Evolutionary conservation across 2,329 filamentous ascomycete genomes (phyloP).

Genomic region (Periconia digitata): DNA sequence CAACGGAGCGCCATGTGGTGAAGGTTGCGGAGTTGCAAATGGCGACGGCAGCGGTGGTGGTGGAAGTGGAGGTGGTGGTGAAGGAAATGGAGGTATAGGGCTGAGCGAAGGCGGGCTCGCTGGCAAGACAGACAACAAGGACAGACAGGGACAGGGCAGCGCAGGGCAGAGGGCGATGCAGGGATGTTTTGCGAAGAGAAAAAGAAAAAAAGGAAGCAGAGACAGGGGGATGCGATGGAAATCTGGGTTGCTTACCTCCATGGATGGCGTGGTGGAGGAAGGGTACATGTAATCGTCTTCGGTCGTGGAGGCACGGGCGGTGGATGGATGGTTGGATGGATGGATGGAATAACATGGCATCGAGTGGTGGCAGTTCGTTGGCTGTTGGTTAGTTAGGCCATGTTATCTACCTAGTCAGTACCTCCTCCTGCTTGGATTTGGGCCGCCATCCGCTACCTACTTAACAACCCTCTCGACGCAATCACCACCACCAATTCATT

Average conservation of each 20-base stretch:
- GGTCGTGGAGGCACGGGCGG: slow-evolving; percentile 29
- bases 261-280: slow-evolving; percentile 16
- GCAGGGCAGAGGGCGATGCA: slow-evolving; percentile 6
- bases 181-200: background rate
- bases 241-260: slow-evolving; percentile 36
- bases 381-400: too few species aligned
- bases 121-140: background rate
- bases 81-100: slow-evolving; percentile 17
- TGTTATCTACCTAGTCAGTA: too few species aligned
- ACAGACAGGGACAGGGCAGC: slow-evolving; percentile 4
- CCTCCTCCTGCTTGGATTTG: too few species aligned
- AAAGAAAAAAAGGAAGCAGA: background rate
- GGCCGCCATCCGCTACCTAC: too few species aligned
- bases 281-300: slow-evolving; percentile 22
- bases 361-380: too few species aligned
- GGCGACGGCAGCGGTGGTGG: background rate
- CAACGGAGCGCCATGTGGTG: slow-evolving; percentile 12
- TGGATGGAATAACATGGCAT: too few species aligned
- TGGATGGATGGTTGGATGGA: too few species aligned
- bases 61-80: background rate
- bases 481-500: too few species aligned
- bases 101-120: slow-evolving; percentile 14
- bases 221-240: slow-evolving; percentile 15
- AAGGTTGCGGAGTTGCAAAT: slow-evolving; percentile 2
- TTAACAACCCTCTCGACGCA: too few species aligned